A percentile compares a stretch with the other conserved stretches of the same genome.
Conservation (phyloP, 2,329 filamentous ascomycete genomes). For the Orbilia javanica region DNA sequence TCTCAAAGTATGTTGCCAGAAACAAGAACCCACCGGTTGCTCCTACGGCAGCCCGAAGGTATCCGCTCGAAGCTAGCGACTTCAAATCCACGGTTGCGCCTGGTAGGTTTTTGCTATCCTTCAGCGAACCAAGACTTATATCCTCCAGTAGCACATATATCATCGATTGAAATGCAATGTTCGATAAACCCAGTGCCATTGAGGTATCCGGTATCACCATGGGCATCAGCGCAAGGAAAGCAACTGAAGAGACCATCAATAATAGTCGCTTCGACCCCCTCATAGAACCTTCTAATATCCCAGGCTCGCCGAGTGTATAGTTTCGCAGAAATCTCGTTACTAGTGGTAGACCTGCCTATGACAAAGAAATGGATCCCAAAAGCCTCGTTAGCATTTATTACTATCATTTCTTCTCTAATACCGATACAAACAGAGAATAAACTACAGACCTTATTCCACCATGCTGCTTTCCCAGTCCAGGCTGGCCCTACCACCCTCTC, state of each 20-base stretch:
- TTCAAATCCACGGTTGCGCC: constrained; percentile 42
- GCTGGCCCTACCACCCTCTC: constrained; percentile 50
- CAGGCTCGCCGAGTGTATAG: constrained; percentile 52
- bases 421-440: not conserved
- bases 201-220: constrained; percentile 36
- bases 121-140: constrained; percentile 42
- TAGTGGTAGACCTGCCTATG: constrained; percentile 55
- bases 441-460: constrained; percentile 57
- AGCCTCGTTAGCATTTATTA: constrained; percentile 1
- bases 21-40: constrained; percentile 35
- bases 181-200: constrained; percentile 43
- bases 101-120: constrained; percentile 38
- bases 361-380: not conserved
- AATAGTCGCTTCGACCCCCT: constrained; percentile 44
- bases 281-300: constrained; percentile 42
- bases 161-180: constrained; percentile 47
- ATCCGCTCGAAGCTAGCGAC: constrained; percentile 43
- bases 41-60: constrained; percentile 33
- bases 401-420: not conserved
- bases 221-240: constrained; percentile 45
- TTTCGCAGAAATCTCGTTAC: constrained; percentile 57
- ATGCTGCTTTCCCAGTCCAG: constrained; percentile 47
- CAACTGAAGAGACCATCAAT: constrained; percentile 33
- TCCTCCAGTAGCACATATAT: constrained; percentile 52
- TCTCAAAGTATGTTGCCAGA: constrained; percentile 49